Percentiles rank a stretch among this genome's conserved stretches.
Evolutionary conservation across 805 yeast species (phyloP).

Genomic region (fission yeast (Schizosaccharomyces pombe)): DNA sequence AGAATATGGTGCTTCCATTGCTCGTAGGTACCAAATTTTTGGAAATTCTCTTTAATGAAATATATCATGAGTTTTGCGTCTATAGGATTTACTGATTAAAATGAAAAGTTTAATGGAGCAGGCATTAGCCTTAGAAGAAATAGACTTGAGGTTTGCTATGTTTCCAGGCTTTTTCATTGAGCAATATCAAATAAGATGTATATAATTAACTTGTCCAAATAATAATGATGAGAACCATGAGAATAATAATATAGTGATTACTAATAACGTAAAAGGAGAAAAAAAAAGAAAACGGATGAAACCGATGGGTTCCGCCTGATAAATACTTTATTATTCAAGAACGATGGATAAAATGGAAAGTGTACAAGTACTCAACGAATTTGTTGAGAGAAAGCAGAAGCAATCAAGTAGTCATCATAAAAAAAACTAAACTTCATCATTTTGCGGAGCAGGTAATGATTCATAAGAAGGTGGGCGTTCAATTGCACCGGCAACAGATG

Average conservation of each 20-base stretch:
- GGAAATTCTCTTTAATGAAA: constrained; percentile 3
- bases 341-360: no score
- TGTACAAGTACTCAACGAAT: not conserved
- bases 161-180: no score
- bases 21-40: constrained; percentile 24
- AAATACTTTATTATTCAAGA: no score
- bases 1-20: constrained; percentile 93
- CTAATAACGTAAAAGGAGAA: no score
- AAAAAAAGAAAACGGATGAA: no score
- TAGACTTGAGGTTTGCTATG: no score
- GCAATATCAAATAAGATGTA: no score
- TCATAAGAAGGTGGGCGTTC: not conserved
- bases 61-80: not conserved
- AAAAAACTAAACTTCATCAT: not conserved
- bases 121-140: no score
- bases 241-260: no score
- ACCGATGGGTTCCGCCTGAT: no score
- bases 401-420: not conserved
- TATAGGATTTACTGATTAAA: not conserved
- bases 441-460: not conserved
- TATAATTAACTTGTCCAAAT: no score
- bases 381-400: not conserved
- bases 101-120: not conserved
- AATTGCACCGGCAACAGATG: not conserved
- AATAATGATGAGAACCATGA: no score